Base-by-base conservation (phyloP, 164 flowering plant species). In the Akebia trifoliata region DNA sequence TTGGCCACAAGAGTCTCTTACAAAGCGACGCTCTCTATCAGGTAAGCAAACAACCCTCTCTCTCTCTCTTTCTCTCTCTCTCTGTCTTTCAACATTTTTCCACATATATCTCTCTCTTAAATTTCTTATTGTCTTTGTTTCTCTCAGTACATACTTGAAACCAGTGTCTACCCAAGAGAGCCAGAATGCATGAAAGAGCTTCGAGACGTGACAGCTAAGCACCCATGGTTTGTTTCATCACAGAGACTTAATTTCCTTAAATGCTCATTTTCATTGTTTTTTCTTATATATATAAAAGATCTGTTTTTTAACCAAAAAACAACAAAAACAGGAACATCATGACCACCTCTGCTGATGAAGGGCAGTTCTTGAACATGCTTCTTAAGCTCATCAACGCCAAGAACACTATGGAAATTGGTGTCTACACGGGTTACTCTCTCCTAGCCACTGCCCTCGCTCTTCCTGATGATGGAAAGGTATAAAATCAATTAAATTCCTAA, bases 1-100 rank as follows among this genome's bases (percentile, higher is more conserved):
- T 88, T 44, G 96, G 96, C 37, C 96, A 88, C 77, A 89, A 89
- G 81, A 86, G 89, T 63, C 89, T 90, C 46, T 43, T 90, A 21
- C 92, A 86, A 57, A 83, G 88, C 51, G 95, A 90, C 68, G 92
- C 77, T 11, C 87, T 89, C 8, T 82, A 79, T 58, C 96, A 88
- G 86, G 92, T 81, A 60, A 20, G 18, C 22, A 9, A 12, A n/a
- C 12, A 25, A 12, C 22, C n/a, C n/a, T n/a, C 26, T 30, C 12
- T 17, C 22, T 28, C 32, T 26, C 15, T 9, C 31, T 39, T 44
- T 44, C 39, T 25, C 37, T 45, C 18, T 54, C 50, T 47, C 25
- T 50, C 17, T 2, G 1, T 6, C 26, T 39, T 14, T 4, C 38
- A 28, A 26, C 22, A 14, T 9, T 3, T 0, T 2, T 20, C 2